A percentile compares a stretch with the other conserved stretches of the same genome.
Conservation (phyloP, 1,139 yeast genomes). For the Spathaspora sp. region DNA sequence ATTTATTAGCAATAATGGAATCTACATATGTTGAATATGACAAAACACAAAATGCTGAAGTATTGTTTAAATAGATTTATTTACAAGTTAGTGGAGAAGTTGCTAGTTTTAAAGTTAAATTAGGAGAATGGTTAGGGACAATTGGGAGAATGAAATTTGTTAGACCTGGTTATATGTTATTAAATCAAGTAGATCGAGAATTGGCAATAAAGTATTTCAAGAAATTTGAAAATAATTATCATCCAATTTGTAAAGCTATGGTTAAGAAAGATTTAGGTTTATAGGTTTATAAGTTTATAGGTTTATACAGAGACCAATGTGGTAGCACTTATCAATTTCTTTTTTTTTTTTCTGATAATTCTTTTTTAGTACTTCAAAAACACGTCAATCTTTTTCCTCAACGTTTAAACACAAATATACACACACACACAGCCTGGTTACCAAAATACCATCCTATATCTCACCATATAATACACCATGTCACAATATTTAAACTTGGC, state of each 20-base stretch:
- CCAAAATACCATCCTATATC: background rate
- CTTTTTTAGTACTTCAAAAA: constrained; percentile 1
- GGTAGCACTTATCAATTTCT: background rate
- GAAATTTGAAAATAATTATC: constrained; percentile 60
- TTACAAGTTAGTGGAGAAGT: constrained; percentile 55
- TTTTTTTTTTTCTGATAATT: background rate
- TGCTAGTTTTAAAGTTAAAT: constrained; percentile 20
- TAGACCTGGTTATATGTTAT: constrained; percentile 74
- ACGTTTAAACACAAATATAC: background rate
- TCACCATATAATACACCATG: constrained; percentile 5
- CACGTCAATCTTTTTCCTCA: background rate
- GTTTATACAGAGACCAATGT: background rate
- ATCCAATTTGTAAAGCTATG: constrained; percentile 81
- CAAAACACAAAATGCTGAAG: constrained; percentile 71
- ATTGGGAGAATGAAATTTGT: constrained; percentile 96
- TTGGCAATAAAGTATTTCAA: constrained; percentile 67
- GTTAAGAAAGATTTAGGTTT: constrained; percentile 70
- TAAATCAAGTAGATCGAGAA: constrained; percentile 62
- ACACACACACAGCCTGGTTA: background rate
- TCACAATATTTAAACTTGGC: constrained; percentile 12
- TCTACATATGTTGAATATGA: constrained; percentile 45
- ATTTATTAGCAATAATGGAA: constrained; percentile 43
- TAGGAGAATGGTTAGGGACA: constrained; percentile 84
- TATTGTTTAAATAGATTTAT: constrained; percentile 73
- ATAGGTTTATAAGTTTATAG: constrained; percentile 2